Conservation (phyloP, 805 yeast species). For the Hanseniaspora clermontiae region DNA sequence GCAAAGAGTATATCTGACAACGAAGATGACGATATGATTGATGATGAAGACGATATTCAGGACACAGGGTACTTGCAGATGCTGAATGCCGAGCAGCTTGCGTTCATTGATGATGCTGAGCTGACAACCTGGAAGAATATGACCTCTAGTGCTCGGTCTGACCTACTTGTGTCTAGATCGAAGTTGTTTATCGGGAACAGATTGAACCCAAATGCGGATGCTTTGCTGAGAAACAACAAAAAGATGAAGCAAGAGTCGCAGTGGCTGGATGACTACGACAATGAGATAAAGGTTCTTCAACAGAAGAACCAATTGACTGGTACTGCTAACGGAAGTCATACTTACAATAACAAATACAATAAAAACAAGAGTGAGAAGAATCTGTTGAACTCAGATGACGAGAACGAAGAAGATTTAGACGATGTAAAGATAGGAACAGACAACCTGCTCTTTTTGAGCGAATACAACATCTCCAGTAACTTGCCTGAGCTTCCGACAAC, state of each 20-base stretch:
- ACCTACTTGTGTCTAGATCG: conserved; percentile 56
- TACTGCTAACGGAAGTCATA: not conserved
- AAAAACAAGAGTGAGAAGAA: not conserved
- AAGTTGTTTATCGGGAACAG: conserved; percentile 48
- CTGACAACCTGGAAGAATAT: conserved; percentile 71
- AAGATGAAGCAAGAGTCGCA: conserved; percentile 49
- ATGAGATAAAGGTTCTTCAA: conserved; percentile 21
- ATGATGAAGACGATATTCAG: conserved; percentile 26
- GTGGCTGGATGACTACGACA: conserved; percentile 24
- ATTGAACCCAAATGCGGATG: conserved; percentile 55
- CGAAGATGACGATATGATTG: conserved; percentile 35
- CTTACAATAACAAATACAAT: conserved; percentile 10
- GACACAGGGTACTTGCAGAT: conserved; percentile 21
- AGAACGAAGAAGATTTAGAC: conserved; percentile 27
- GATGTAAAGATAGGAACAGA: conserved; percentile 36
- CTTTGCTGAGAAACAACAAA: conserved; percentile 49
- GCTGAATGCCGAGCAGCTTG: conserved; percentile 38
- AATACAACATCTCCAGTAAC: conserved; percentile 74
- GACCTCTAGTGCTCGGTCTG: conserved; percentile 68
- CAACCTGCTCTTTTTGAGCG: conserved; percentile 56
- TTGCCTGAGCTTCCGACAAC: conserved; percentile 50
- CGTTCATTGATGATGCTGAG: conserved; percentile 58
- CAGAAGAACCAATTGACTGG: conserved; percentile 13
- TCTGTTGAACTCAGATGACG: conserved; percentile 9
- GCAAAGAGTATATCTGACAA: conserved; percentile 5